Evolutionary conservation across 192 early-diverging fungal species (phyloP).

Genomic region (Podila epigama): DNA sequence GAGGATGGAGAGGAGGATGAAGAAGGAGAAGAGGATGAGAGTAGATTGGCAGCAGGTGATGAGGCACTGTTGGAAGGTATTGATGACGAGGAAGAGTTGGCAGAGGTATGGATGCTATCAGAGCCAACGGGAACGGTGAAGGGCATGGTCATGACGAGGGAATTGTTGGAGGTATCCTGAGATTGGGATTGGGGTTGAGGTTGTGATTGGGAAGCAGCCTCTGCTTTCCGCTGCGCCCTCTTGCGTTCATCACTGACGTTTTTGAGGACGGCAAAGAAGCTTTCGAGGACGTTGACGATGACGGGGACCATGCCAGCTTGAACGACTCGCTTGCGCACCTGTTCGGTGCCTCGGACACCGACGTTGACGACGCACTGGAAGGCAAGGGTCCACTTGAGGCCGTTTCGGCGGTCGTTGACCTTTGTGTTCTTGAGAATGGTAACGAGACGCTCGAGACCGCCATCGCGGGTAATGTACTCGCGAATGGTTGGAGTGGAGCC

Average conservation of each 20-base stretch:
- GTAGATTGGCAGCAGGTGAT: not conserved
- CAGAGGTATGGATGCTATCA: not conserved
- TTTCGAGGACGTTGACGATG: slow-evolving; percentile 81
- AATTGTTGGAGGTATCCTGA: slow-evolving; percentile 23
- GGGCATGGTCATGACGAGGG: slow-evolving; percentile 7
- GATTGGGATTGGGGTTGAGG: slow-evolving; percentile 28
- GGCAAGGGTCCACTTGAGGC: slow-evolving; percentile 83
- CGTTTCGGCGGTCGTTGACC: slow-evolving; percentile 72
- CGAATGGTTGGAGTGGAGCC: slow-evolving; percentile 82
- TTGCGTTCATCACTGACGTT: slow-evolving; percentile 58
- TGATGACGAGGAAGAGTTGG: slow-evolving; percentile 17
- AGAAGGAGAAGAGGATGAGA: slow-evolving; percentile 6
- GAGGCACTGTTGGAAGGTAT: slow-evolving; percentile 8
- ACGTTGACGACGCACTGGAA: slow-evolving; percentile 89
- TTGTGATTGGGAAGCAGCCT: slow-evolving; percentile 33
- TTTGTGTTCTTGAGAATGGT: slow-evolving; percentile 76
- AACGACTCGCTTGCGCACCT: slow-evolving; percentile 83
- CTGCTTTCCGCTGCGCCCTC: slow-evolving; percentile 39
- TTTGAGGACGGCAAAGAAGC: slow-evolving; percentile 62
- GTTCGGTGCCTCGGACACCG: slow-evolving; percentile 81
- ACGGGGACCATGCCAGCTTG: slow-evolving; percentile 86
- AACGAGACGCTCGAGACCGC: slow-evolving; percentile 88
- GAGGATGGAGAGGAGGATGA: slow-evolving; percentile 6
- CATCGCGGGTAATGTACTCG: slow-evolving; percentile 83
- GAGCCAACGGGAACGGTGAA: slow-evolving; percentile 1